Percentiles rank a stretch among this genome's conserved stretches.
phyloP scores from a whole-genome alignment of 2,329 filamentous ascomycete species.

The Scorias spongiosa region DNA sequence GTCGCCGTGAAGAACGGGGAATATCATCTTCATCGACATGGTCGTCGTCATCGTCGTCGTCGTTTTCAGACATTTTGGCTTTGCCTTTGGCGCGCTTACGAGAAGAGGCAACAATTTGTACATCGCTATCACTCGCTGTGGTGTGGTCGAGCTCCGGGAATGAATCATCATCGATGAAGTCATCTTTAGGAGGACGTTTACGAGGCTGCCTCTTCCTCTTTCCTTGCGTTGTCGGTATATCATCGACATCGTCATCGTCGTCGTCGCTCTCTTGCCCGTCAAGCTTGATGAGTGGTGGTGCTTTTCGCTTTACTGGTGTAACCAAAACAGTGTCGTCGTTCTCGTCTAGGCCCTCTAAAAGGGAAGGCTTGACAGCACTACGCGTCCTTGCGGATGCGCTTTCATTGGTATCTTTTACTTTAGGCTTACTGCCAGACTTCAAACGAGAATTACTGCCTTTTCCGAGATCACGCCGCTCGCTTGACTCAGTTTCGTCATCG shows the following conservation, averaged over 20 bases:
- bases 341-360: conserved; percentile 1
- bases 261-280: conserved; percentile 10
- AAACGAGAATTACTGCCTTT: background rate
- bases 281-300: background rate
- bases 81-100: conserved; percentile 6
- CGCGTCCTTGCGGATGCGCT: background rate
- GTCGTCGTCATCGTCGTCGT: conserved; percentile 5
- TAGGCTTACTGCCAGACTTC: background rate
- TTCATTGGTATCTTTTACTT: conserved; percentile 2
- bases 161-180: background rate
- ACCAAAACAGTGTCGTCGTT: conserved; percentile 4
- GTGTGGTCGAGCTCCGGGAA: background rate
- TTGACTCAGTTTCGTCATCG: too few species aligned
- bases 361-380: too few species aligned
- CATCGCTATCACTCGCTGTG: conserved; percentile 17
- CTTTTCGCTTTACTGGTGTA: background rate
- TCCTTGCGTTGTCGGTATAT: conserved; percentile 16
- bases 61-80: background rate
- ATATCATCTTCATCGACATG: conserved; percentile 11
- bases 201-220: conserved; percentile 9
- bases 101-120: conserved; percentile 9
- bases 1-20: conserved; percentile 12
- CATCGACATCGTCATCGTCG: conserved; percentile 13
- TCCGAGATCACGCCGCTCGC: too few species aligned
- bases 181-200: background rate